Conservation (phyloP, 495 filamentous ascomycete genomes). For the Xylaria bambusicola region DNA sequence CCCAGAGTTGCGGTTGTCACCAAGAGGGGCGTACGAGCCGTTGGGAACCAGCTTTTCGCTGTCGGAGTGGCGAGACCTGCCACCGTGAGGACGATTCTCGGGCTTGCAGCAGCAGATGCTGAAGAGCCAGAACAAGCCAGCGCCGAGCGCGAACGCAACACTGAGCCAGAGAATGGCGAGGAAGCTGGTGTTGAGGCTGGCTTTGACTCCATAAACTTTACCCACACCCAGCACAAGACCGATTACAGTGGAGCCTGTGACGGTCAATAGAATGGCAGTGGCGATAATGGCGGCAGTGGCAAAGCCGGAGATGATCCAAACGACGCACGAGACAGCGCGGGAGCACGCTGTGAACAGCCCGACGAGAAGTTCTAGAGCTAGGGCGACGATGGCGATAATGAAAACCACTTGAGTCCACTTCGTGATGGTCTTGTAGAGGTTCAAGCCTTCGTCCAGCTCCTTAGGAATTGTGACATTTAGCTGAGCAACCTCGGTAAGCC, state of each 20-base stretch:
- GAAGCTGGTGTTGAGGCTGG: slow-evolving; percentile 65
- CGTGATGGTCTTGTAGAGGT: slow-evolving; percentile 68
- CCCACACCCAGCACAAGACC: slow-evolving; percentile 67
- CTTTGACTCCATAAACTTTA: slow-evolving; percentile 65
- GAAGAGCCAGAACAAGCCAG: slow-evolving; percentile 84
- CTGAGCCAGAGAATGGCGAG: slow-evolving; percentile 75
- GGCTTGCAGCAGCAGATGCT: slow-evolving; percentile 83
- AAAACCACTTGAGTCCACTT: slow-evolving; percentile 85
- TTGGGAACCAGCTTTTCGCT: slow-evolving; percentile 50
- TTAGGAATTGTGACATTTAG: slow-evolving; percentile 57
- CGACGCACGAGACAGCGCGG: slow-evolving; percentile 49
- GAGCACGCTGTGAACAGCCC: slow-evolving; percentile 69
- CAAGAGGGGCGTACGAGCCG: slow-evolving; percentile 48
- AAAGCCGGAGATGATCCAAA: slow-evolving; percentile 49
- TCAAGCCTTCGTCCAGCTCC: slow-evolving; percentile 63
- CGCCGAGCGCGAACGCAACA: slow-evolving; percentile 70
- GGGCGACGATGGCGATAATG: slow-evolving; percentile 65
- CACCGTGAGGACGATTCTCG: slow-evolving; percentile 34
- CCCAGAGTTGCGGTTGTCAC: slow-evolving; percentile 35
- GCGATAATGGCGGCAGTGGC: slow-evolving; percentile 63
- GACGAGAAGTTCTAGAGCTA: slow-evolving; percentile 74
- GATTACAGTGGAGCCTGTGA: slow-evolving; percentile 61
- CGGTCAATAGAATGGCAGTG: slow-evolving; percentile 61
- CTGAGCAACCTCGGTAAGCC: slow-evolving; percentile 36
- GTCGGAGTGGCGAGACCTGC: slow-evolving; percentile 24